Evolutionary conservation across 139 green algal species (phyloP).

Genomic region (Limnomonas spitsbergensis): DNA sequence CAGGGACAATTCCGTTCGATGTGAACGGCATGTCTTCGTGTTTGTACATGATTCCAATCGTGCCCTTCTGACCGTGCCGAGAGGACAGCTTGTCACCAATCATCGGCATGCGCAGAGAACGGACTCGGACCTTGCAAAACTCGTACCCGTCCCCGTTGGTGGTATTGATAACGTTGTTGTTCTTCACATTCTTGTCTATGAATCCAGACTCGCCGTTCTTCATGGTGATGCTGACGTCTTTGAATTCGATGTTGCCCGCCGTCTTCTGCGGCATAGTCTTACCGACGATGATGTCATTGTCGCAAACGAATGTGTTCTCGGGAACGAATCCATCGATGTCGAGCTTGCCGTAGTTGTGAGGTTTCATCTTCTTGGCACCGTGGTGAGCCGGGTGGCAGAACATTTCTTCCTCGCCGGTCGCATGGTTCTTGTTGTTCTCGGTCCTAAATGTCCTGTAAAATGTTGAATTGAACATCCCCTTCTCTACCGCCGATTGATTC

Average conservation of each 20-base stretch:
- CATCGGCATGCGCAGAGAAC: slow-evolving; percentile 43
- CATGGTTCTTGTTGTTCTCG: slow-evolving; percentile 33
- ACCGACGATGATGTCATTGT: slow-evolving; percentile 32
- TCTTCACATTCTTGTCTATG: too few species aligned
- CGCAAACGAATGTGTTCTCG: slow-evolving; percentile 11
- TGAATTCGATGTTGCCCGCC: slow-evolving; percentile 10
- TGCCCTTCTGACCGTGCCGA: slow-evolving; percentile 31
- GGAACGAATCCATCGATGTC: background rate
- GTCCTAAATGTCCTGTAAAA: slow-evolving; percentile 29
- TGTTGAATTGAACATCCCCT: slow-evolving; percentile 57
- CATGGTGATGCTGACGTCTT: too few species aligned
- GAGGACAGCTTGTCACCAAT: slow-evolving; percentile 66
- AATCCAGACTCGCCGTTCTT: background rate
- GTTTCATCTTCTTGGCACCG: slow-evolving; percentile 14
- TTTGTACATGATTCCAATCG: slow-evolving; percentile 8
- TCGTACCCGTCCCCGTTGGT: too few species aligned
- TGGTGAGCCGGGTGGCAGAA: slow-evolving; percentile 14
- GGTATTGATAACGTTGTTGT: too few species aligned
- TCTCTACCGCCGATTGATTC: slow-evolving; percentile 51
- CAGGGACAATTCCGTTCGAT: slow-evolving; percentile 11
- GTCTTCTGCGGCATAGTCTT: slow-evolving; percentile 25
- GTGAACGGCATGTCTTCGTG: slow-evolving; percentile 29
- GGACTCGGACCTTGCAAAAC: slow-evolving; percentile 50
- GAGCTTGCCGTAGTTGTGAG: background rate
- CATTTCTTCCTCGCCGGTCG: slow-evolving; percentile 19